Conservation (phyloP, 768 basidiomycete genomes). For the Leccinum broughii region DNA sequence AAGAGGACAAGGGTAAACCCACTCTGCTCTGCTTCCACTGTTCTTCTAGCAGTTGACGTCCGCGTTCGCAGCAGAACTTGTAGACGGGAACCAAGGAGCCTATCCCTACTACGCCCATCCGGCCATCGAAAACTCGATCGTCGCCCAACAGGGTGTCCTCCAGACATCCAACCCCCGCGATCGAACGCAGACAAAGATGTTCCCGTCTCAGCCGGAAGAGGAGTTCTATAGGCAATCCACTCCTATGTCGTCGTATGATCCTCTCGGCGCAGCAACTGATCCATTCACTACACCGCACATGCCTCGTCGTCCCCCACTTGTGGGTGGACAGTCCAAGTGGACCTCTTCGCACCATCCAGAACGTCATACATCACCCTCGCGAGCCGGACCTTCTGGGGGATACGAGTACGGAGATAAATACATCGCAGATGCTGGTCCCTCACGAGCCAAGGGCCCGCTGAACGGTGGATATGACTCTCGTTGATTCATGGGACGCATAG, state of each 20-base stretch:
- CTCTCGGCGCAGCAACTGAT: background rate
- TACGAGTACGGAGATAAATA: background rate
- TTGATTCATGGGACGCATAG: background rate
- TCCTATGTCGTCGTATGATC: background rate
- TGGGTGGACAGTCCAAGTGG: background rate
- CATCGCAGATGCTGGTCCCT: background rate
- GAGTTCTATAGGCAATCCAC: background rate
- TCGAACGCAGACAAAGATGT: conserved; percentile 12
- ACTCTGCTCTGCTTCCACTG: background rate
- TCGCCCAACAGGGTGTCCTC: conserved; percentile 5
- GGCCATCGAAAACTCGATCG: background rate
- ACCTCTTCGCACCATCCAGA: background rate
- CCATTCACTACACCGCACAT: background rate
- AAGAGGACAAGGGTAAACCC: conserved; percentile 6
- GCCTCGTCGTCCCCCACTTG: conserved; percentile 5
- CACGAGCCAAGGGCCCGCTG: conserved; percentile 5
- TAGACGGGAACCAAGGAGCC: background rate
- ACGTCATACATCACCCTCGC: background rate
- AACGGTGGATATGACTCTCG: conserved; percentile 2
- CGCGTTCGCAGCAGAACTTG: conserved; percentile 3
- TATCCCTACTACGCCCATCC: conserved; percentile 10
- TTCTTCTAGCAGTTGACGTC: background rate
- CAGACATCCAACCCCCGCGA: conserved; percentile 5
- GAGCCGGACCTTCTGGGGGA: background rate
- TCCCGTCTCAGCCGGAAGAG: conserved; percentile 5